These are phyloP conservation scores for Terfezia boudieri DNA, from an alignment of 495 filamentous ascomycete species.

Conservation along the genomic window DNA sequence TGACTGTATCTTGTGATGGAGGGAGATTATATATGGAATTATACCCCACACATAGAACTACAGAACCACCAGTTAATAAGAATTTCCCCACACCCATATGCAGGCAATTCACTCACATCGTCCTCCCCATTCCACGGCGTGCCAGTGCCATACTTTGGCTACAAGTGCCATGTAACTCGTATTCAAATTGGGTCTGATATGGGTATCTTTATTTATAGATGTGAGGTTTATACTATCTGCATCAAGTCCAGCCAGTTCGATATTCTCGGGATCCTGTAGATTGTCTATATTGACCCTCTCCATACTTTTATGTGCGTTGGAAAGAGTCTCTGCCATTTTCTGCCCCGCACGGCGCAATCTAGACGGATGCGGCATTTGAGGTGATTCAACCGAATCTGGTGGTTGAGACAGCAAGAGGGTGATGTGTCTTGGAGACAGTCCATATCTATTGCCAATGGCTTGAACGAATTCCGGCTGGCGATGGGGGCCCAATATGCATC, in stretches of 20 bases:
- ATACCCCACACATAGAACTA: constrained; percentile 61
- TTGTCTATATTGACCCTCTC: neutral
- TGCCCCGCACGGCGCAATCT: constrained; percentile 1
- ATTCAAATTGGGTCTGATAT: neutral
- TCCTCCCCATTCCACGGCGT: constrained; percentile 20
- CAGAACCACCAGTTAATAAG: neutral
- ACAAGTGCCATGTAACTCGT: constrained; percentile 17
- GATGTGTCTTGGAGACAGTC: constrained; percentile 34
- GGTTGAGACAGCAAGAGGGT: constrained; percentile 11
- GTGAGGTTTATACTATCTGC: too few relatives aligned
- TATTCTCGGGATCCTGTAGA: too few relatives aligned
- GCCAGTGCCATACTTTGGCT: constrained; percentile 18
- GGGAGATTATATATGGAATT: constrained; percentile 49
- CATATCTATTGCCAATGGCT: constrained; percentile 31
- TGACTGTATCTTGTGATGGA: constrained; percentile 7
- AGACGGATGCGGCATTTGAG: neutral
- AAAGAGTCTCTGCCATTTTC: neutral
- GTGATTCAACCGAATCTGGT: neutral
- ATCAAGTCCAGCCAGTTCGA: too few relatives aligned
- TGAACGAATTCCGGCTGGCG: constrained; percentile 33
- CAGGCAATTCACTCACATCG: constrained; percentile 12
- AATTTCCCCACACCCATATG: neutral
- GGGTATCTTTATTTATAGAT: too few relatives aligned
- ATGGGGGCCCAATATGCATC: constrained; percentile 42
- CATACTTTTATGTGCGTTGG: neutral